phyloP scores from a whole-genome alignment of 2,329 filamentous ascomycete genomes.

The Cercospora berteroae region DNA sequence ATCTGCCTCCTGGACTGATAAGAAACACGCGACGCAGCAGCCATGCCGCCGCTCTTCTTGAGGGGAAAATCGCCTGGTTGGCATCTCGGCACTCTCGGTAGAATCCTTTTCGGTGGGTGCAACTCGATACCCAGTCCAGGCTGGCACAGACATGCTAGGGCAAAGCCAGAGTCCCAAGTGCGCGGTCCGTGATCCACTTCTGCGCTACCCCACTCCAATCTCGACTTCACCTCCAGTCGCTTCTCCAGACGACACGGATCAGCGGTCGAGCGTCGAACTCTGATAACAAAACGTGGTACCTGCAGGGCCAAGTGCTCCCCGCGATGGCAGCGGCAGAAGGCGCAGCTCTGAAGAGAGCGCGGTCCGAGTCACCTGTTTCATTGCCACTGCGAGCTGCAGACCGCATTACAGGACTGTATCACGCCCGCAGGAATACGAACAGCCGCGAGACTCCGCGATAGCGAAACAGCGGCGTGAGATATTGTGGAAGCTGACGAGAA shows the following conservation, averaged over 20 bases:
- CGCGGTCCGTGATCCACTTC: conserved; percentile 14
- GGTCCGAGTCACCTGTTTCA: conserved; percentile 6
- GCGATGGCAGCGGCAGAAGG: neutral
- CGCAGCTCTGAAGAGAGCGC: neutral
- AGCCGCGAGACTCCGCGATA: neutral
- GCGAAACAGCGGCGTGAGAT: neutral
- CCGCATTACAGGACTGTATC: neutral
- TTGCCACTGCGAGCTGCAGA: neutral
- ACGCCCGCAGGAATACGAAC: neutral
- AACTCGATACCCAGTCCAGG: neutral
- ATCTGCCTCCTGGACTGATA: conserved; percentile 16
- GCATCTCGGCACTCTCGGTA: conserved; percentile 14
- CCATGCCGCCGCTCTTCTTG: conserved; percentile 7
- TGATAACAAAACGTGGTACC: conserved; percentile 17
- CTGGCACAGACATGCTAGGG: neutral
- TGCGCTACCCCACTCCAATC: conserved; percentile 6
- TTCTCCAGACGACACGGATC: conserved; percentile 1
- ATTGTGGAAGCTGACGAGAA: neutral
- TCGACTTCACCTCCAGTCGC: conserved; percentile 9
- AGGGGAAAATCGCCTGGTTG: conserved; percentile 6
- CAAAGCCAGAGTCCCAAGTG: neutral
- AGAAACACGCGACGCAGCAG: conserved; percentile 12
- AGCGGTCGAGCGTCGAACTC: conserved; percentile 16
- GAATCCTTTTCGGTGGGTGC: neutral
- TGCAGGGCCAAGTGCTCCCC: conserved; percentile 14